Base-by-base conservation (phyloP, 2,329 filamentous ascomycete genomes). In the Metarhizium sp. region DNA sequence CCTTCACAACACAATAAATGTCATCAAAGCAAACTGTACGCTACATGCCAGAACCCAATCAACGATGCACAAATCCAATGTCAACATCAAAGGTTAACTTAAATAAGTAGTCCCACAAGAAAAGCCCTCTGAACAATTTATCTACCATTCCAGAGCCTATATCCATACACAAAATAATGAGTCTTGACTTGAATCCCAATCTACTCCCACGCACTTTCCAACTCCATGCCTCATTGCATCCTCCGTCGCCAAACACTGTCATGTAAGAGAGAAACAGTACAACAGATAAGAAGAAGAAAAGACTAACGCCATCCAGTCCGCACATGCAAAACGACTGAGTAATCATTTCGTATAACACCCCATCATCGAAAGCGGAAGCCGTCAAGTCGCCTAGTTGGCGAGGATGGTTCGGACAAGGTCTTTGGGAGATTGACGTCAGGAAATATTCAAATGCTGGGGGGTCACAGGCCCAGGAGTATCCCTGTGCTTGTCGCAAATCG, bases 381-480 rank as follows among this genome's bases (percentile, higher is more conserved):
- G 40, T 43, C 4, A 16, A 7, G 25, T 16, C 71, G 53, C 59
- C 65, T 80, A 94, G 76, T 92, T 92, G 71, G 88, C 88, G 62
- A 94, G 85, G 68, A 94, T 91, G 53, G 88, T 92, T 67, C 88
- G 86, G 67, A 94, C 88, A 58, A 94, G 86, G 59, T 94, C 88
- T 90, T 34, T 34, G 32, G 62, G 4, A 48, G n/a, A 11, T 47
- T 42, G 14, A 16, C 10, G 6, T 30, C 34, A 14, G 29, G n/a
- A 30, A 20, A 38, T 36, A 47, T 25, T 6, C 6, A 16, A 3
- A 46, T 57, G 20, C 10, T 7, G 42, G 50, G 13, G 14, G 11
- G n/a, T 20, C n/a, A 20, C 42, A 40, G 47, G 20, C 16, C 6
- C 20, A 3, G 14, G 11, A n/a, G 20, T n/a, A 18, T 20, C 10